Percentiles rank a stretch among this genome's conserved stretches.
Evolutionary conservation across 495 filamentous ascomycete species (phyloP).

Genomic region (Aspergillus sclerotioniger): DNA sequence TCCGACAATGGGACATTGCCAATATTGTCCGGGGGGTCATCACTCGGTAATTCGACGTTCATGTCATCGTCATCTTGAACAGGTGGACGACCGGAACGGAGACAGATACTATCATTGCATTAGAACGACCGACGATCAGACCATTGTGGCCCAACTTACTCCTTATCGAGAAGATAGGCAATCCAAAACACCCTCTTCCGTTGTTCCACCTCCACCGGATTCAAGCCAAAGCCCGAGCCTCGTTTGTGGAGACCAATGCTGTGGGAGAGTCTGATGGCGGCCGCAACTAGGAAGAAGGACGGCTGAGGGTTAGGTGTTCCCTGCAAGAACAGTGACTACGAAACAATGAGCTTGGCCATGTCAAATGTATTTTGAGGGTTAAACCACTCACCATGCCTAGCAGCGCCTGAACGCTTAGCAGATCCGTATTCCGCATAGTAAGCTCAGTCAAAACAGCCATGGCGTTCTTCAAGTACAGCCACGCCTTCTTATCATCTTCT

Average conservation of each 20-base stretch:
- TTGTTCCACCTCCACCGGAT: constrained; percentile 88
- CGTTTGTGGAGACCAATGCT: constrained; percentile 94
- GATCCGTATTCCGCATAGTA: constrained; percentile 92
- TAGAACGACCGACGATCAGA: constrained; percentile 6
- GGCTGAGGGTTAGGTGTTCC: constrained; percentile 97
- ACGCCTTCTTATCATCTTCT: constrained; percentile 90
- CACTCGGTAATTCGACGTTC: constrained; percentile 93
- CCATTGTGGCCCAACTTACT: constrained; percentile 45
- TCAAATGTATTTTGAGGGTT: not conserved
- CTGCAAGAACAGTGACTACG: constrained; percentile 85
- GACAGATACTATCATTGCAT: constrained; percentile 61
- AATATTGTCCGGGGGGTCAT: constrained; percentile 85
- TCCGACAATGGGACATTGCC: constrained; percentile 89
- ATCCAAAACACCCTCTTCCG: constrained; percentile 98
- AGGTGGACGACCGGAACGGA: constrained; percentile 87
- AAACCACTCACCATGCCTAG: constrained; percentile 73
- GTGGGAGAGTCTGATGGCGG: constrained; percentile 87
- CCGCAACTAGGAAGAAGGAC: constrained; percentile 87
- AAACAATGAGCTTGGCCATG: constrained; percentile 8
- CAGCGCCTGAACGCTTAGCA: constrained; percentile 93
- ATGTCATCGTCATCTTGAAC: constrained; percentile 98
- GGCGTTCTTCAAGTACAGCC: constrained; percentile 95
- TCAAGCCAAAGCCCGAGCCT: constrained; percentile 86
- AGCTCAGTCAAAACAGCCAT: constrained; percentile 89
- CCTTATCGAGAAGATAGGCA: constrained; percentile 92